Evolutionary conservation across 129 eudicot genomes (phyloP).

Genomic region (Cynara cardunculus): DNA sequence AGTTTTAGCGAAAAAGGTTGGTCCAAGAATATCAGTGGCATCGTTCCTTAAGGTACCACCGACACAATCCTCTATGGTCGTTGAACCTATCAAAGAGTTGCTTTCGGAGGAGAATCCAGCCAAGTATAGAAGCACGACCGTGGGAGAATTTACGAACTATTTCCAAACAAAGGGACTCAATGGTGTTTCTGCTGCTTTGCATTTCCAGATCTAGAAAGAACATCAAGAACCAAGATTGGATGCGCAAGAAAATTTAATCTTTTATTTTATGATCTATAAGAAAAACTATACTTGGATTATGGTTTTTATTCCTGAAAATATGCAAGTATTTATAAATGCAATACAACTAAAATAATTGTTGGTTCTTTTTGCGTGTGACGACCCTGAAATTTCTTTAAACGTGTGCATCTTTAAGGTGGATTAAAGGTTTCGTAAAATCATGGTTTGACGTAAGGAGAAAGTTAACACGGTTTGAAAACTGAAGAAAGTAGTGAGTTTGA

Average conservation of each 20-base stretch:
- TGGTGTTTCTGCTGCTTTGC: slow-evolving; percentile 30
- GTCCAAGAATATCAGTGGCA: slow-evolving; percentile 49
- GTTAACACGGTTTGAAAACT: too few species aligned
- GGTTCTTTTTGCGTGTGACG: background rate
- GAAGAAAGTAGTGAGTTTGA: too few species aligned
- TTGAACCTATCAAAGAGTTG: slow-evolving; percentile 59
- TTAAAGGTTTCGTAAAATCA: too few species aligned
- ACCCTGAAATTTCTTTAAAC: too few species aligned
- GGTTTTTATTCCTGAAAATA: background rate
- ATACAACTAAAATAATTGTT: background rate
- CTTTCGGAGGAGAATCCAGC: slow-evolving; percentile 38
- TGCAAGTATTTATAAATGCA: background rate
- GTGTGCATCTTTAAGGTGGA: too few species aligned
- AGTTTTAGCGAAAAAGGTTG: slow-evolving; percentile 31
- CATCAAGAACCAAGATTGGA: background rate
- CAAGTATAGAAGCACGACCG: slow-evolving; percentile 31
- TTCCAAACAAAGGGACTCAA: slow-evolving; percentile 37
- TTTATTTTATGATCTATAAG: background rate
- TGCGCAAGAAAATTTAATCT: too few species aligned
- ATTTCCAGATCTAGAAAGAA: slow-evolving; percentile 29
- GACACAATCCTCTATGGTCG: background rate
- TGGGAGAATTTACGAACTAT: slow-evolving; percentile 29
- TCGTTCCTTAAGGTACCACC: slow-evolving; percentile 23
- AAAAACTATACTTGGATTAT: too few species aligned
- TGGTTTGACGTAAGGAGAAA: too few species aligned